Base-by-base conservation (phyloP, 495 filamentous ascomycete genomes). In the Penicillium pulvis region DNA sequence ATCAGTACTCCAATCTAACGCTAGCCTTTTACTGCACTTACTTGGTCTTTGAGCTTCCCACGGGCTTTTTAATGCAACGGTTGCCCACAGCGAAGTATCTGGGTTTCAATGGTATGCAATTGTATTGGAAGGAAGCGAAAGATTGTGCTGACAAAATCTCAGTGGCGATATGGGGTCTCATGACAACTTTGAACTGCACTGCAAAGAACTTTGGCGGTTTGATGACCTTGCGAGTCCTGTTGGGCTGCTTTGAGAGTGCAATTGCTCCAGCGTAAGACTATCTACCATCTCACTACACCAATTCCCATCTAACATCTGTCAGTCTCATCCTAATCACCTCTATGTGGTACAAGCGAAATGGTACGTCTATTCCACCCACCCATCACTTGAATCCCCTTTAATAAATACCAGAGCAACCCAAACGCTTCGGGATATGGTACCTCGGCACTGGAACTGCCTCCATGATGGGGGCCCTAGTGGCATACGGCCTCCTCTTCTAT, bases 181-280 rank as follows among this genome's bases (percentile, higher is more conserved):
- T 85, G 23, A 87, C 82, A 36, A 76, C 81, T 2, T 75, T 79
- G 43, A 85, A 82, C 43, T 84, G 84, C 9, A 77, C 76, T 2
- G 81, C 81, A 46, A 72, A 77, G 58, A 76, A 74, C 62, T 87
- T 84, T 56, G 55, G 56, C 4, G 68, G 70, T 4, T 59, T 82
- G 17, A 67, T 80, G 23, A 70, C 67, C 49, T 73, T 82, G 2
- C 77, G 87, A 6, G 84, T 87, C 61, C 80, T 90, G 54, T 69
- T 88, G 2, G 87, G 87, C 36, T 73, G 87, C 42, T 89, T 89
- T 55, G 87, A 88, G 73, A 83, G 83, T 46, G 78, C 83, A 23
- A 83, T 88, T 58, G 81, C 78, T 3, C 86, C 86, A 12, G 81
- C 76, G 35, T 71, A 84, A 61, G 81, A 79, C 57, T 57, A 46